Conservation (phyloP, 2,329 filamentous ascomycete species). For the Microdochium nivale region DNA sequence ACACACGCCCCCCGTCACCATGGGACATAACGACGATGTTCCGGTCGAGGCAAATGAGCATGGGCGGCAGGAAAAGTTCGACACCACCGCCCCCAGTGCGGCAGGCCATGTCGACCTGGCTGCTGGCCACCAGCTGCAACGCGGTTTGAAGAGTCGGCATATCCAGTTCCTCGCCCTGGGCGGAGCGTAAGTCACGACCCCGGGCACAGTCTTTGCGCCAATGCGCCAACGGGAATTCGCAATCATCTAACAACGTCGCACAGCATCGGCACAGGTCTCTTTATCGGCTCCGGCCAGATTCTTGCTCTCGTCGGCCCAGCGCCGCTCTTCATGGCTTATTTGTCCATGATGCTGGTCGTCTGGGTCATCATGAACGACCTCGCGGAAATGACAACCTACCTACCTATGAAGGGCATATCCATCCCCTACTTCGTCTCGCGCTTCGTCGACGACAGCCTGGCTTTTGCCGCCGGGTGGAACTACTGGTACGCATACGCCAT, state of each 20-base stretch:
- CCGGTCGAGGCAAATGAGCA: not conserved
- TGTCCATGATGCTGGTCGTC: slow-evolving; percentile 44
- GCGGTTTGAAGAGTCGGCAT: slow-evolving; percentile 50
- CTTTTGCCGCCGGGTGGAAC: slow-evolving; percentile 51
- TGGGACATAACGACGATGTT: not conserved
- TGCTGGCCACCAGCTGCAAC: slow-evolving; percentile 33
- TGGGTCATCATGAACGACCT: slow-evolving; percentile 46
- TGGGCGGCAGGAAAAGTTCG: not conserved
- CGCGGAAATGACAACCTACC: slow-evolving; percentile 45
- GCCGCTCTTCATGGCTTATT: slow-evolving; percentile 62
- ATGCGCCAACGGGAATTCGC: not conserved
- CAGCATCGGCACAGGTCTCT: slow-evolving; percentile 55
- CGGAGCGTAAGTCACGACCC: slow-evolving; percentile 24
- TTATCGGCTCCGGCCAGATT: slow-evolving; percentile 51
- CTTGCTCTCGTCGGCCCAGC: slow-evolving; percentile 51
- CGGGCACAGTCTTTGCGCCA: not conserved
- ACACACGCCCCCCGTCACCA: not conserved
- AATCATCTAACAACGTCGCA: slow-evolving; percentile 3
- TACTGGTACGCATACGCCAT: slow-evolving; percentile 57
- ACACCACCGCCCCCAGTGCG: not conserved
- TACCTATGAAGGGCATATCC: slow-evolving; percentile 47
- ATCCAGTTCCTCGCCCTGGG: slow-evolving; percentile 53
- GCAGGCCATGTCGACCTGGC: slow-evolving; percentile 16
- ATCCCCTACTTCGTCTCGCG: slow-evolving; percentile 47
- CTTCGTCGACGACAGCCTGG: slow-evolving; percentile 45